Evolutionary conservation across 257 asterid genomes (phyloP).

Genomic region (Handroanthus guayacan): DNA sequence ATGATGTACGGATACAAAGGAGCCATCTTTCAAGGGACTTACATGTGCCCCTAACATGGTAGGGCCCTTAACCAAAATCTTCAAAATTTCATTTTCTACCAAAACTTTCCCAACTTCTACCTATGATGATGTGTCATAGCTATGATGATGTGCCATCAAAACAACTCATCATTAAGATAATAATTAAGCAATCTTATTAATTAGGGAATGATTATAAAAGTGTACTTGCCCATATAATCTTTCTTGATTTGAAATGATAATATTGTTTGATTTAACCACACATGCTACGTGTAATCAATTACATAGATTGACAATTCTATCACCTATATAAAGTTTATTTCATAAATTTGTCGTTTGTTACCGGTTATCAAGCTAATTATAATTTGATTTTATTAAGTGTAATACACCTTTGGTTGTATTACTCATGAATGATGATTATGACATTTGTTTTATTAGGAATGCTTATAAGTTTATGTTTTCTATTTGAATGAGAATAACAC

Average conservation of each 20-base stretch:
- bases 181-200: not conserved
- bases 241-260: slow-evolving; percentile 17
- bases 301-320: not conserved
- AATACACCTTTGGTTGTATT: no score
- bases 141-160: not conserved
- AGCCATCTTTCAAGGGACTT: slow-evolving; percentile 49
- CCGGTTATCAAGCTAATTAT: no score
- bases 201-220: slow-evolving; percentile 27
- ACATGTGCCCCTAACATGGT: slow-evolving; percentile 79
- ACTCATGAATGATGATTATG: not conserved
- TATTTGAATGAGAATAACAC: not conserved
- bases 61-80: slow-evolving; percentile 43
- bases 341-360: no score
- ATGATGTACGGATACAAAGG: slow-evolving; percentile 44
- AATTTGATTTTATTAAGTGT: no score
- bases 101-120: slow-evolving; percentile 1
- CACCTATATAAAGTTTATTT: no score
- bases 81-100: slow-evolving; percentile 22
- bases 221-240: slow-evolving; percentile 20
- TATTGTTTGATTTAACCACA: not conserved
- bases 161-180: slow-evolving; percentile 12
- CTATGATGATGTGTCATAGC: slow-evolving; percentile 23
- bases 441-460: not conserved
- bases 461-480: not conserved
- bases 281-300: slow-evolving; percentile 28